phyloP scores from a whole-genome alignment of 2,329 filamentous ascomycete genomes.

The Pestalotiopsis sp. region DNA sequence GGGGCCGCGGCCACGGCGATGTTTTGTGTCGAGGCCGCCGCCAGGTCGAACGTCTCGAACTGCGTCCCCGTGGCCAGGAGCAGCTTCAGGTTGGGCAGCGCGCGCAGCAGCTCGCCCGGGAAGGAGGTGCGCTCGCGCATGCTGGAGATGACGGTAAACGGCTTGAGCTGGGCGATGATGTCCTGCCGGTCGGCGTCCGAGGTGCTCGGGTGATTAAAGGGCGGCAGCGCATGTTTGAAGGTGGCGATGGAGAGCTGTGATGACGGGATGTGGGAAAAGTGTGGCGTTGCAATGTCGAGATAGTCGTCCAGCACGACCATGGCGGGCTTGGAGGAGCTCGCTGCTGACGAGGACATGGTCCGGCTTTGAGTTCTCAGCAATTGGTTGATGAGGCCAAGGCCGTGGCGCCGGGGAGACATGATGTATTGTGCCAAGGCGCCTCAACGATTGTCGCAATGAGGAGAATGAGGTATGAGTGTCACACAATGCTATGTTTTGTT shows the following conservation, averaged over 20 bases:
- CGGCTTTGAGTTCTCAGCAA: neutral
- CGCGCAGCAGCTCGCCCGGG: slow-evolving; percentile 50
- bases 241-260: slow-evolving; percentile 36
- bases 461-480: too few species aligned
- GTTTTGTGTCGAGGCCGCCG: slow-evolving; percentile 47
- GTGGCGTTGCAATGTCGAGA: neutral
- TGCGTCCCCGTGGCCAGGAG: slow-evolving; percentile 64
- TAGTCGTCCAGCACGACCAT: slow-evolving; percentile 4
- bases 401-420: neutral
- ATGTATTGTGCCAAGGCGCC: neutral
- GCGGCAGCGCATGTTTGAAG: slow-evolving; percentile 57
- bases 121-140: slow-evolving; percentile 72
- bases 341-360: neutral
- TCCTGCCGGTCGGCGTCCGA: slow-evolving; percentile 37
- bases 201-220: slow-evolving; percentile 26
- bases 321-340: neutral
- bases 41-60: slow-evolving; percentile 62
- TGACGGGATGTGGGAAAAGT: slow-evolving; percentile 4
- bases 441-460: too few species aligned
- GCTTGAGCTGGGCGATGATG: slow-evolving; percentile 56
- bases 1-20: slow-evolving; percentile 56
- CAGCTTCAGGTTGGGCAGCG: slow-evolving; percentile 65
- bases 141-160: slow-evolving; percentile 58
- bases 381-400: neutral
- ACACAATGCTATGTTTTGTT: neutral